Evolutionary conservation across 106 monocot genomes (phyloP), one percentile per base, ranked within the genome.

Genomic region (Allium sativum): DNA sequence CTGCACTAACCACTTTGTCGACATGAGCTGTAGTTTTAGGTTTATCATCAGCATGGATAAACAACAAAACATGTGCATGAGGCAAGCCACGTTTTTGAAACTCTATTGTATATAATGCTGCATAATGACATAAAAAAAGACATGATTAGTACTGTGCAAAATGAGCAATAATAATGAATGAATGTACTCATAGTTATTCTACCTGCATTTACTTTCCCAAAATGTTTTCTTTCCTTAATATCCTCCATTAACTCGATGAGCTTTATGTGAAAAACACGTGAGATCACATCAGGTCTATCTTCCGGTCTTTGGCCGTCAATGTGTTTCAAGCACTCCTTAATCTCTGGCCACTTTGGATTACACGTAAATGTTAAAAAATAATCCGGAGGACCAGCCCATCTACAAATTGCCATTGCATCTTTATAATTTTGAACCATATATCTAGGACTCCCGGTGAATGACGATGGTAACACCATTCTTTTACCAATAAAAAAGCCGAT

Each of bases 301-400:
- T 53, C 61, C 9, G 61, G 43, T 40, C 17, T 20, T 42, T 21
- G 42, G n/a, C 20, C 21, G 17, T 7, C 4, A 44, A 22, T 53
- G 21, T 42, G n/a, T 5, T 10, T 48, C 1, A 22, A 7, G 31
- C 31, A 7, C 0, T 46, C 8, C 11, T 10, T 42, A 6, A 75
- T 75, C 21, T 75, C 74, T 13, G 7, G 31, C 74, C 68, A 75
- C 14, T 75, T 53, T 3, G 74, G 10, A 45, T 75, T 75, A 21
- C 74, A 68, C 9, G 68, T 68, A 15, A 75, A 75, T 10, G 74
- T 69, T 19, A 75, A 45, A 55, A 75, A 74, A 1, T 61, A 40
- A 16, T 68, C 42, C 6, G 74, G 68, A 10, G 10, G 18, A 21
- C 74, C 74, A 40, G 9, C 18, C 12, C 9, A 20, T 3, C 9